A percentile compares a stretch with the other conserved stretches of the same genome.
These are phyloP conservation scores for Leishmania guyanensis DNA, from an alignment of 208 protist species.

Conservation along the genomic window DNA sequence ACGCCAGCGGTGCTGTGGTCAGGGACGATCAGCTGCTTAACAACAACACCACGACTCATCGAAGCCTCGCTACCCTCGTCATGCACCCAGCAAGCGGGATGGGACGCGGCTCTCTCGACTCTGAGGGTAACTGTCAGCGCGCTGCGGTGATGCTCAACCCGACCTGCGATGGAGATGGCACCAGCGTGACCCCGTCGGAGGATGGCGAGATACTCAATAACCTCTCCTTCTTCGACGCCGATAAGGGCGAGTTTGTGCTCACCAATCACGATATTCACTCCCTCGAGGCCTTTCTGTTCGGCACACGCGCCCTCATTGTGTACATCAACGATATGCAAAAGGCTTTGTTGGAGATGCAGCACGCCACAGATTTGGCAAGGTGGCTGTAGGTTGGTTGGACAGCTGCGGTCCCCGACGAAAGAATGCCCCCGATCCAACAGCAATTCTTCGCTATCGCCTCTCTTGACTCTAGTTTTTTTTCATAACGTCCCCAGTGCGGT, in stretches of 20 bases:
- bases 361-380: conserved; percentile 68
- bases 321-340: conserved; percentile 86
- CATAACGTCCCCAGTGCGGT: neutral
- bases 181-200: conserved; percentile 16
- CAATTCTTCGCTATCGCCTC: too few relatives aligned
- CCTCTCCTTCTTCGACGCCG: conserved; percentile 63
- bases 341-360: conserved; percentile 80
- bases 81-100: neutral
- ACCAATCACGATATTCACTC: conserved; percentile 90
- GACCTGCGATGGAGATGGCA: conserved; percentile 17
- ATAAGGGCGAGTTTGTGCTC: conserved; percentile 77
- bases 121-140: neutral
- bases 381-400: conserved; percentile 42
- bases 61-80: neutral
- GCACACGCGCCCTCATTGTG: conserved; percentile 63
- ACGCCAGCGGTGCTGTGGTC: neutral
- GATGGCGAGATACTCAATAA: conserved; percentile 41
- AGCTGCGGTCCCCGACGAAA: neutral
- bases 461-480: neutral
- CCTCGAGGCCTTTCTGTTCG: conserved; percentile 89
- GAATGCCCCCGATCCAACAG: neutral
- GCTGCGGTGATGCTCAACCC: conserved; percentile 17
- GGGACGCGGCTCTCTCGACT: neutral
- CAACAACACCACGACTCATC: neutral
- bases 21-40: neutral